phyloP scores from a whole-genome alignment of 1,284 basidiomycete species.

The Cutaneotrichosporon curvatum region DNA sequence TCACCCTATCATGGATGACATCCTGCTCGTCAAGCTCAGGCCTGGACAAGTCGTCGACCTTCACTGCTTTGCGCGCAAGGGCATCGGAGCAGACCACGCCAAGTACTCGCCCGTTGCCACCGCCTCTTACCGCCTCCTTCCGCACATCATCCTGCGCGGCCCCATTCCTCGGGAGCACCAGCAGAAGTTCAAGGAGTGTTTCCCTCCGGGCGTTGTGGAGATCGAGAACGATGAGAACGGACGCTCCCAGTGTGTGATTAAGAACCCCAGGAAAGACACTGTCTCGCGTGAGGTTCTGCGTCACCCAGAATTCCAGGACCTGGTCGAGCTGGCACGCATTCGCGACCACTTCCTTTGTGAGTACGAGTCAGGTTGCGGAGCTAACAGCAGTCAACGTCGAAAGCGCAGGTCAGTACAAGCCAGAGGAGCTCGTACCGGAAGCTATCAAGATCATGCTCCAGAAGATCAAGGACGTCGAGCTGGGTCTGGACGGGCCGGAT shows the following conservation, averaged over 20 bases:
- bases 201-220: conserved; percentile 80
- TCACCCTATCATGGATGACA: conserved; percentile 60
- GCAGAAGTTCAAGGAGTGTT: conserved; percentile 78
- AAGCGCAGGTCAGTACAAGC: conserved; percentile 79
- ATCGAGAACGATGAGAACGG: conserved; percentile 52
- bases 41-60: conserved; percentile 74
- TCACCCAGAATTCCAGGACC: conserved; percentile 82
- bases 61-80: conserved; percentile 74
- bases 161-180: conserved; percentile 57
- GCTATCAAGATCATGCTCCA: conserved; percentile 73
- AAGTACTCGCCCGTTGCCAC: conserved; percentile 98
- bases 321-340: conserved; percentile 75
- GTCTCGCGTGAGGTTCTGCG: conserved; percentile 89
- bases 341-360: conserved; percentile 91
- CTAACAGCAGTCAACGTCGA: conserved; percentile 68
- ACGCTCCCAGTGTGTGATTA: conserved; percentile 52
- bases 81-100: conserved; percentile 92
- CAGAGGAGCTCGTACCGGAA: conserved; percentile 76
- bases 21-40: conserved; percentile 87
- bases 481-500: conserved; percentile 38
- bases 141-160: conserved; percentile 70
- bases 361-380: conserved; percentile 9
- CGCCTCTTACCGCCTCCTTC: conserved; percentile 88
- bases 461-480: conserved; percentile 57
- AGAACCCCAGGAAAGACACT: conserved; percentile 67